Conservation (phyloP, 2,329 filamentous ascomycete species). For the Hymenoscyphus salicellus region DNA sequence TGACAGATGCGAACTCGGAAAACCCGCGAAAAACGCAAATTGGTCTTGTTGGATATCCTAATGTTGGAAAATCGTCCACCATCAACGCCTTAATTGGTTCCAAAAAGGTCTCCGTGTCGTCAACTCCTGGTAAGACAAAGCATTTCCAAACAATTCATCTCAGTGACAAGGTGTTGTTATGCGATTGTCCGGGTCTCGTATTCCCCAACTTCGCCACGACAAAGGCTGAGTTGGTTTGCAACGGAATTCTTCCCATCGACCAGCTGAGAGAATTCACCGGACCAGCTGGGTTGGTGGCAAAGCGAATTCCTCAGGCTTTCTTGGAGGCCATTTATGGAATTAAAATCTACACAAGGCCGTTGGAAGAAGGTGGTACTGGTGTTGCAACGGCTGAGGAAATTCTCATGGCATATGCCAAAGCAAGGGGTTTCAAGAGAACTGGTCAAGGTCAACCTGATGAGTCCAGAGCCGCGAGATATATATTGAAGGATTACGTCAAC, state of each 20-base stretch:
- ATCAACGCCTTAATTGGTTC: constrained; percentile 98
- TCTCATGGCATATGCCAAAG: constrained; percentile 79
- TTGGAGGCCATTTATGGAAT: constrained; percentile 93
- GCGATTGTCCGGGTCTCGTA: constrained; percentile 97
- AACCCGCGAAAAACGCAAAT: constrained; percentile 72
- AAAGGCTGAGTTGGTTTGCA: constrained; percentile 93
- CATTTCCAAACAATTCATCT: constrained; percentile 98
- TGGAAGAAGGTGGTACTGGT: constrained; percentile 92
- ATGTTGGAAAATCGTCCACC: constrained; percentile 97
- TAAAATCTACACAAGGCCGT: constrained; percentile 72
- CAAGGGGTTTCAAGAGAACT: constrained; percentile 85
- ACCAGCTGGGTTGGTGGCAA: constrained; percentile 76
- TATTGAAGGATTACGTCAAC: constrained; percentile 96
- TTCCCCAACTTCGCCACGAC: constrained; percentile 97
- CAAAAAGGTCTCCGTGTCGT: constrained; percentile 97
- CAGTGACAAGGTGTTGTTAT: constrained; percentile 82
- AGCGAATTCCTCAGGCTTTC: constrained; percentile 82
- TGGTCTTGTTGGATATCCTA: constrained; percentile 94
- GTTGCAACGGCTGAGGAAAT: constrained; percentile 80
- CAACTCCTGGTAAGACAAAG: constrained; percentile 97
- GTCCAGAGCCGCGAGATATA: constrained; percentile 80
- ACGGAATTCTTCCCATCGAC: constrained; percentile 92
- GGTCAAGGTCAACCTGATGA: constrained; percentile 91
- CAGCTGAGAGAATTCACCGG: constrained; percentile 91
- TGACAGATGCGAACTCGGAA: constrained; percentile 44